Conservation (phyloP, 2,329 filamentous ascomycete species). For the Sporothrix variecibatus region DNA sequence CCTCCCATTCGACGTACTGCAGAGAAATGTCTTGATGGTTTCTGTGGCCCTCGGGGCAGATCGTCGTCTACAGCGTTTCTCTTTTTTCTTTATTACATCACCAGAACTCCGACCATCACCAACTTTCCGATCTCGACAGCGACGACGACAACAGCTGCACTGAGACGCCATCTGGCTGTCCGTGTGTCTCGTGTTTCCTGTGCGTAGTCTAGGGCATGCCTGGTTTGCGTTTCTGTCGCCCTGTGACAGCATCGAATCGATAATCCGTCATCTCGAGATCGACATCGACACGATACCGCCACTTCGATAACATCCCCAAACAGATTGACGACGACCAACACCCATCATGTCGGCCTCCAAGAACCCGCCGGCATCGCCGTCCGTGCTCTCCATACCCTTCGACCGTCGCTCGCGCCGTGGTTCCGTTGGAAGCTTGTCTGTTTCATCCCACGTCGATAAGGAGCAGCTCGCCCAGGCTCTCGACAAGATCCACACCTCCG, state of each 20-base stretch:
- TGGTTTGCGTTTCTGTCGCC: not conserved
- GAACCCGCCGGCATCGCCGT: slow-evolving; percentile 36
- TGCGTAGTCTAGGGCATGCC: not conserved
- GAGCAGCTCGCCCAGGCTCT: slow-evolving; percentile 76
- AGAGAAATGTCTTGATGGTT: slow-evolving; percentile 18
- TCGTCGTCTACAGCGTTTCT: slow-evolving; percentile 1
- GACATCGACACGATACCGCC: not conserved
- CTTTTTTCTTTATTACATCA: slow-evolving; percentile 1
- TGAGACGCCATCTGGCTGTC: not conserved
- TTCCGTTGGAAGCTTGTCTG: slow-evolving; percentile 48
- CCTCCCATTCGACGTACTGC: not conserved
- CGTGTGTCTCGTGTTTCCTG: not conserved
- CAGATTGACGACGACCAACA: not conserved
- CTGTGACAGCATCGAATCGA: not conserved
- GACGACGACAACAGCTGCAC: not conserved
- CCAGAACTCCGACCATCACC: not conserved
- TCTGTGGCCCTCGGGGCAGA: slow-evolving; percentile 16
- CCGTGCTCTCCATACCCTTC: slow-evolving; percentile 35
- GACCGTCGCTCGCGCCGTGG: slow-evolving; percentile 42
- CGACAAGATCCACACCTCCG: slow-evolving; percentile 84
- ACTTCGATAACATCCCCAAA: too few species aligned
- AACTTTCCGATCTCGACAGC: not conserved
- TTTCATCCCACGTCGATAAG: slow-evolving; percentile 61
- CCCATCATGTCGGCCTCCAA: slow-evolving; percentile 23
- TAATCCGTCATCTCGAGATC: not conserved